These are phyloP conservation scores for Mycena olivaceomarginata DNA, from an alignment of 768 basidiomycete genomes.

Conservation along the genomic window DNA sequence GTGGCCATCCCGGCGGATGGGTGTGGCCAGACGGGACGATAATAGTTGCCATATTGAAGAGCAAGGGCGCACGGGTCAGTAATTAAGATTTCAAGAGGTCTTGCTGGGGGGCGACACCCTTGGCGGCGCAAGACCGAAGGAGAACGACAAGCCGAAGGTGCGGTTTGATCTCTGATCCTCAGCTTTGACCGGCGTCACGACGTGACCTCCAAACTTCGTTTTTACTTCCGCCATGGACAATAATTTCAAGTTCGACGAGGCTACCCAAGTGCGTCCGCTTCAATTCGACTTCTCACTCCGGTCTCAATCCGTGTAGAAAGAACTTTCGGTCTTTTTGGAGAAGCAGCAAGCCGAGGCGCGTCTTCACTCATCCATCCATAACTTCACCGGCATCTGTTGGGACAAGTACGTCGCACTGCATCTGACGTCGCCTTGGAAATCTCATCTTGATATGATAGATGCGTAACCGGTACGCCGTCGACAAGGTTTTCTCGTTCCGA, in stretches of 20 bases:
- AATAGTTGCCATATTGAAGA: slow-evolving; percentile 23
- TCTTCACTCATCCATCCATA: slow-evolving; percentile 76
- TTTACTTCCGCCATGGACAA: slow-evolving; percentile 59
- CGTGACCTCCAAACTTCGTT: neutral
- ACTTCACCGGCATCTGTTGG: slow-evolving; percentile 91
- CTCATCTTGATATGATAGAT: slow-evolving; percentile 65
- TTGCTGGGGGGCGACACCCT: neutral
- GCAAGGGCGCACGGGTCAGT: neutral
- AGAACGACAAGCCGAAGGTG: neutral
- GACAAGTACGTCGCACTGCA: slow-evolving; percentile 81
- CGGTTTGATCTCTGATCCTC: neutral
- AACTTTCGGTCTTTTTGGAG: slow-evolving; percentile 87
- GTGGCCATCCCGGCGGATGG: slow-evolving; percentile 57
- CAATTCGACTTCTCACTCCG: slow-evolving; percentile 9
- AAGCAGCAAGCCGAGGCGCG: slow-evolving; percentile 88
- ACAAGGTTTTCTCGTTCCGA: slow-evolving; percentile 88
- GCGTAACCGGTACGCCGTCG: slow-evolving; percentile 86
- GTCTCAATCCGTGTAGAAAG: slow-evolving; percentile 74
- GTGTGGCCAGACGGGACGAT: slow-evolving; percentile 24
- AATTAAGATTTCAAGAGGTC: neutral
- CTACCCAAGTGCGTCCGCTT: slow-evolving; percentile 75
- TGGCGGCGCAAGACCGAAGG: neutral
- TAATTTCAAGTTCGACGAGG: slow-evolving; percentile 78
- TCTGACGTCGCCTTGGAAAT: slow-evolving; percentile 14
- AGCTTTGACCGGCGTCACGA: slow-evolving; percentile 6